These are phyloP conservation scores for Vicia faba DNA, from an alignment of 306 rosid species.

Conservation along the genomic window DNA sequence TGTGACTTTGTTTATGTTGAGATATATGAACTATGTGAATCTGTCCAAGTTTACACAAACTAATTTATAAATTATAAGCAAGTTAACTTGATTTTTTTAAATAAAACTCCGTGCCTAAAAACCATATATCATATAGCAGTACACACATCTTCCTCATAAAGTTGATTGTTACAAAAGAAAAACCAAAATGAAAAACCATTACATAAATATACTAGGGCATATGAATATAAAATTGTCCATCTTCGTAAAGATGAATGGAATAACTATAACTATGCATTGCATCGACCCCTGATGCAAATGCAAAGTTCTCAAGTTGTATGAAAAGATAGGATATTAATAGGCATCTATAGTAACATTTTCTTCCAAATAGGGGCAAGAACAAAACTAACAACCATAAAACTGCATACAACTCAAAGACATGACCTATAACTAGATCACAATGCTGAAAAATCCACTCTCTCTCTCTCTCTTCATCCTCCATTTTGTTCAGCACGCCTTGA, in stretches of 20 bases:
- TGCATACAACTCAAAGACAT: neutral
- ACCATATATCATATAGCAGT: no score
- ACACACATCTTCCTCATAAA: no score
- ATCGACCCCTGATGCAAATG: constrained; percentile 5
- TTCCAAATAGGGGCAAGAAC: constrained; percentile 8
- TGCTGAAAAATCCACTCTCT: neutral
- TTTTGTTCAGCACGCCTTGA: constrained; percentile 62
- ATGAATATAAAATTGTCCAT: no score
- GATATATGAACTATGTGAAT: no score
- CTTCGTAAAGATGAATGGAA: constrained; percentile 13
- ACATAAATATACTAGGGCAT: no score
- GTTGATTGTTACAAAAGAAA: no score
- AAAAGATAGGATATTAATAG: constrained; percentile 19
- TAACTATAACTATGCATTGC: constrained; percentile 8
- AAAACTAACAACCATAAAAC: constrained; percentile 12
- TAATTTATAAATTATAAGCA: no score
- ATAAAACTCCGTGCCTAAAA: no score
- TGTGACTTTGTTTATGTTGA: neutral
- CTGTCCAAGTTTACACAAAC: no score
- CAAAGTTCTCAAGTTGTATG: constrained; percentile 19
- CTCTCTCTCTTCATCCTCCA: constrained; percentile 50
- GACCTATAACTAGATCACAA: neutral
- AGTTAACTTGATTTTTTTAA: no score
- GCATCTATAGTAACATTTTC: constrained; percentile 16
- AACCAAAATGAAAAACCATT: no score